A percentile compares a stretch with the other conserved stretches of the same genome.
Conservation (phyloP, 2,329 filamentous ascomycete genomes). For the Ascochyta clinopodiicola region DNA sequence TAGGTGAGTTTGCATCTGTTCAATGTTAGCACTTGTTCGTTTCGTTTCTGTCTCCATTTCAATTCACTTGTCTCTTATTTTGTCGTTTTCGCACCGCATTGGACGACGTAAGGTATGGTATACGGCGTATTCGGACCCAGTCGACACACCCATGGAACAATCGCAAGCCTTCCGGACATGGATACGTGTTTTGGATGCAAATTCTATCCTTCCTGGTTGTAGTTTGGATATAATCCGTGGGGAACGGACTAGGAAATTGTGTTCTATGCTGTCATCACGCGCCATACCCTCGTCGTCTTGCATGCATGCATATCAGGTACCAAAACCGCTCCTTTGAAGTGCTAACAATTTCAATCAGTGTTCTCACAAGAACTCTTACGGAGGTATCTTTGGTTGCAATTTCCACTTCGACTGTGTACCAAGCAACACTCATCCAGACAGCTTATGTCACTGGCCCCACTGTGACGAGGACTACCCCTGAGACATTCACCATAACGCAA, state of each 20-base stretch:
- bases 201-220: too few species aligned
- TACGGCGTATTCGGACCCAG: background rate
- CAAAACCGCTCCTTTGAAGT: background rate
- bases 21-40: too few species aligned
- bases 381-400: background rate
- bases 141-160: too few species aligned
- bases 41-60: too few species aligned
- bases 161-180: too few species aligned
- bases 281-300: too few species aligned
- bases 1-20: background rate
- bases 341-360: background rate
- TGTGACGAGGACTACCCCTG: background rate
- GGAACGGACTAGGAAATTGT: too few species aligned
- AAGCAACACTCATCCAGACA: background rate
- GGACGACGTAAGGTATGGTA: slow-evolving; percentile 4
- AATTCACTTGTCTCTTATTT: background rate
- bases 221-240: too few species aligned
- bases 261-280: too few species aligned
- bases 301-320: background rate
- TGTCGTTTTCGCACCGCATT: background rate
- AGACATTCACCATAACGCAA: background rate
- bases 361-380: background rate
- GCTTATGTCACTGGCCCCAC: slow-evolving; percentile 2
- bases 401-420: background rate
- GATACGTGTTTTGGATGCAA: too few species aligned